Evolutionary conservation across 176 grass and related monocot species (phyloP).

Genomic region (Pontederia paniculata): DNA sequence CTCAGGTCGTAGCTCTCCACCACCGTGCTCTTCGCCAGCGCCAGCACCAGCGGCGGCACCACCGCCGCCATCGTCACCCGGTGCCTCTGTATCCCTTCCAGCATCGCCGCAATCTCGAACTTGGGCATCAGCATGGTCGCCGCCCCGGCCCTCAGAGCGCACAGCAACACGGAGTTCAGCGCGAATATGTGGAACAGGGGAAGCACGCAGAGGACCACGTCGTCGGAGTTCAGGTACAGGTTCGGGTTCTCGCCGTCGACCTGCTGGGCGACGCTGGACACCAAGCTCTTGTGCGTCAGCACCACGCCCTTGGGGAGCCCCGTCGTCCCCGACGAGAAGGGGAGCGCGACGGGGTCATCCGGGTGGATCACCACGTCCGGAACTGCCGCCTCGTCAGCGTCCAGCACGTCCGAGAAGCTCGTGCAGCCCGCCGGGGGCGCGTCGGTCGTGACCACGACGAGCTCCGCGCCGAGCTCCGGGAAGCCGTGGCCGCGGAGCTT

Average conservation of each 20-base stretch:
- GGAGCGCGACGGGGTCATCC: conserved; percentile 11
- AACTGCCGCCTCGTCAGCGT: neutral
- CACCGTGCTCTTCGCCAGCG: conserved; percentile 13
- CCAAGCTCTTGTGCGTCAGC: conserved; percentile 13
- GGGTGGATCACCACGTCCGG: conserved; percentile 6
- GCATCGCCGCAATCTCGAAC: conserved; percentile 3
- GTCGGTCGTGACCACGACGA: neutral
- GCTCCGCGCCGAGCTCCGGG: neutral
- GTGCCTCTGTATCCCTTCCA: conserved; percentile 10
- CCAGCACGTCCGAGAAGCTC: conserved; percentile 6
- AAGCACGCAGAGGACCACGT: conserved; percentile 16
- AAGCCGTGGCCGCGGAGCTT: conserved; percentile 2
- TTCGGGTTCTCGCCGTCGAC: conserved; percentile 21
- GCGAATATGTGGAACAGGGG: conserved; percentile 18
- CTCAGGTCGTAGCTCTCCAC: conserved; percentile 16
- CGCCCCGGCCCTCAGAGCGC: conserved; percentile 7
- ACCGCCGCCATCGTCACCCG: conserved; percentile 11
- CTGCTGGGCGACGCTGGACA: conserved; percentile 18
- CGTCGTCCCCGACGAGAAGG: conserved; percentile 17
- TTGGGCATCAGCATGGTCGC: conserved; percentile 8
- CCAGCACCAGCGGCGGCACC: conserved; percentile 12
- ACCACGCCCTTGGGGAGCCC: conserved; percentile 19
- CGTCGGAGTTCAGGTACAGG: conserved; percentile 1
- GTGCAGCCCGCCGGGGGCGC: conserved; percentile 1
- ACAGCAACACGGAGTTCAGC: conserved; percentile 7